Conservation (phyloP, 73 alveolate genomes). For the Uronychia setigera region DNA sequence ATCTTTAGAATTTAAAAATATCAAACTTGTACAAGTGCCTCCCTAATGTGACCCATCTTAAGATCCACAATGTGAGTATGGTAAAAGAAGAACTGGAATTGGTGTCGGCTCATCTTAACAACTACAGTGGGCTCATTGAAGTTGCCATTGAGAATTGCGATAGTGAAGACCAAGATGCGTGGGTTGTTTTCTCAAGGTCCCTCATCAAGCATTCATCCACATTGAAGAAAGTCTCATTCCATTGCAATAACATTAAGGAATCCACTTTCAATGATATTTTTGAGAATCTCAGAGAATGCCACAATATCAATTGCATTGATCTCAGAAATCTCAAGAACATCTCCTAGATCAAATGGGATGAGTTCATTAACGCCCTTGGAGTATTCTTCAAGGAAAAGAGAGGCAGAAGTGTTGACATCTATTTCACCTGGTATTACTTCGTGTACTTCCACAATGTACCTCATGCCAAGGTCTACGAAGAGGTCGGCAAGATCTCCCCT, state of each 20-base stretch:
- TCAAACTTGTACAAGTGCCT: neutral
- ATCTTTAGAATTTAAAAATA: neutral
- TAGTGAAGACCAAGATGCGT: neutral
- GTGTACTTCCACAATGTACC: neutral
- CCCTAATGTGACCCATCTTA: neutral
- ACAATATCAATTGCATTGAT: neutral
- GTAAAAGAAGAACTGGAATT: neutral
- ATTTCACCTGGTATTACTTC: slow-evolving; percentile 5
- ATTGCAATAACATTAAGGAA: neutral
- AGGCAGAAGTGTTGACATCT: neutral
- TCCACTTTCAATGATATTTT: neutral
- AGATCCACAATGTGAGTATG: neutral
- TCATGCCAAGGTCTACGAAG: slow-evolving; percentile 2
- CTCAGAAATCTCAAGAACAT: neutral
- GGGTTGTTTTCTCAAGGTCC: slow-evolving; percentile 3
- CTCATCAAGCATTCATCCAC: neutral
- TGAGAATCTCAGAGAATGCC: slow-evolving; percentile 4
- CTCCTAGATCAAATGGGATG: neutral
- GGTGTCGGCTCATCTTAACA: neutral
- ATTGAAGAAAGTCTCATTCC: neutral
- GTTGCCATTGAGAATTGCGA: slow-evolving; percentile 5
- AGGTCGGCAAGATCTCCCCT: neutral
- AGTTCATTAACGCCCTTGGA: neutral
- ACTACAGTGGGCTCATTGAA: neutral
- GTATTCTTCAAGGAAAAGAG: neutral